phyloP scores from a whole-genome alignment of 108 stramenopile genomes.

The Cyclotella sp. region DNA sequence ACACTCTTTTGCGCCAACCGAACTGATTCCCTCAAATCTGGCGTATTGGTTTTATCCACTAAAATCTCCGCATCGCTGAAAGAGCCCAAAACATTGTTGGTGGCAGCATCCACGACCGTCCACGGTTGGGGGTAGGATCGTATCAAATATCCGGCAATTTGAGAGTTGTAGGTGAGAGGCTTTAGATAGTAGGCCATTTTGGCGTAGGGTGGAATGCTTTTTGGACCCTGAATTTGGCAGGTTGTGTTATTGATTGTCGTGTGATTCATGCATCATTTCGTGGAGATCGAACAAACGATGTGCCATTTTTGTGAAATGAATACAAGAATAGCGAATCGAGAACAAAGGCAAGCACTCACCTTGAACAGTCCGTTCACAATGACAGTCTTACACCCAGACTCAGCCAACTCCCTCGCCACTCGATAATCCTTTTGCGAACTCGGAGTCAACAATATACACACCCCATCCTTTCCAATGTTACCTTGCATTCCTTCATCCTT shows the following conservation, averaged over 20 bases:
- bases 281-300: too few species aligned
- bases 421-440: conserved; percentile 61
- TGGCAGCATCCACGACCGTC: conserved; percentile 60
- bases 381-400: conserved; percentile 50
- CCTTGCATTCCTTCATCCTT: conserved; percentile 42
- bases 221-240: conserved; percentile 45
- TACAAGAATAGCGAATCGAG: not conserved
- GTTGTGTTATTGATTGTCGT: not conserved
- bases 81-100: conserved; percentile 51
- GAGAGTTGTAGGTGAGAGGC: conserved; percentile 85
- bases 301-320: too few species aligned
- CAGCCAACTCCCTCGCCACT: conserved; percentile 57
- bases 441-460: conserved; percentile 68
- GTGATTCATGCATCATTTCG: too few species aligned
- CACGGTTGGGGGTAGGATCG: conserved; percentile 66
- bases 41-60: conserved; percentile 71
- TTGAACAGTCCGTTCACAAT: conserved; percentile 79
- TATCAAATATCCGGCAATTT: conserved; percentile 70
- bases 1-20: conserved; percentile 68
- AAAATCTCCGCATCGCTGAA: conserved; percentile 67
- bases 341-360: conserved; percentile 25
- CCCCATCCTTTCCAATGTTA: conserved; percentile 14
- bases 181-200: conserved; percentile 84
- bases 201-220: conserved; percentile 57
- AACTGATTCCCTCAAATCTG: conserved; percentile 68